phyloP scores from a whole-genome alignment of 1,284 basidiomycete genomes.

The Ceratobasidium theobromae region DNA sequence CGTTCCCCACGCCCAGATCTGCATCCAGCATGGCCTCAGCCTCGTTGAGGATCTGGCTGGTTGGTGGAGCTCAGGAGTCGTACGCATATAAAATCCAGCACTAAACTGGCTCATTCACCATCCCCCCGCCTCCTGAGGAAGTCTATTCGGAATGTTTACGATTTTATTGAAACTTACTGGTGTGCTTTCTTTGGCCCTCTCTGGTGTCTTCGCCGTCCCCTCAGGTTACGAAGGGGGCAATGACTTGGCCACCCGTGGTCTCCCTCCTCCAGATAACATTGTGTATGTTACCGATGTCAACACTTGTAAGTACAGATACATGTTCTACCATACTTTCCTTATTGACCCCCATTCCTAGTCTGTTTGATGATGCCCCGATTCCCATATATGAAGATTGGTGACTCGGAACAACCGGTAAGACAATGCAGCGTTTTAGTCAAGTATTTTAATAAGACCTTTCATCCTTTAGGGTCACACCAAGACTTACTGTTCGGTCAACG shows the following conservation, averaged over 20 bases:
- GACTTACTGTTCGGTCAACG: constrained; percentile 36
- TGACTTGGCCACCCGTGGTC: background rate
- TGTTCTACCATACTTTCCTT: background rate
- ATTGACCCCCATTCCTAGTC: background rate
- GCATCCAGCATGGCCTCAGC: too few relatives aligned
- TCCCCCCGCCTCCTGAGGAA: too few relatives aligned
- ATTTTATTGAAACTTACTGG: too few relatives aligned
- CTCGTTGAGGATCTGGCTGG: too few relatives aligned
- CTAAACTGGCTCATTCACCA: too few relatives aligned
- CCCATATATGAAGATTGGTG: constrained; percentile 34
- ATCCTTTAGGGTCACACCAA: constrained; percentile 32
- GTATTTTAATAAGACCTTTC: background rate
- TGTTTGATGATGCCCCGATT: constrained; percentile 33
- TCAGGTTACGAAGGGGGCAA: too few relatives aligned
- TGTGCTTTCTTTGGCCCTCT: too few relatives aligned
- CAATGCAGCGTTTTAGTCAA: background rate
- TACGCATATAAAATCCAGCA: too few relatives aligned
- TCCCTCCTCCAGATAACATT: constrained; percentile 9
- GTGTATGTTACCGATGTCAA: constrained; percentile 19
- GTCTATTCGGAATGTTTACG: too few relatives aligned
- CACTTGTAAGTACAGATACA: constrained; percentile 5
- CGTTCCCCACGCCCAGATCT: too few relatives aligned
- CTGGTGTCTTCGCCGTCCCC: too few relatives aligned
- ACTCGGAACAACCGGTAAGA: constrained; percentile 33
- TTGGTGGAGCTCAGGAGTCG: too few relatives aligned